Evolutionary conservation across 2,329 filamentous ascomycete genomes (phyloP), one percentile per base, ranked within the genome.

Genomic region (Sporothrix curviconia): DNA sequence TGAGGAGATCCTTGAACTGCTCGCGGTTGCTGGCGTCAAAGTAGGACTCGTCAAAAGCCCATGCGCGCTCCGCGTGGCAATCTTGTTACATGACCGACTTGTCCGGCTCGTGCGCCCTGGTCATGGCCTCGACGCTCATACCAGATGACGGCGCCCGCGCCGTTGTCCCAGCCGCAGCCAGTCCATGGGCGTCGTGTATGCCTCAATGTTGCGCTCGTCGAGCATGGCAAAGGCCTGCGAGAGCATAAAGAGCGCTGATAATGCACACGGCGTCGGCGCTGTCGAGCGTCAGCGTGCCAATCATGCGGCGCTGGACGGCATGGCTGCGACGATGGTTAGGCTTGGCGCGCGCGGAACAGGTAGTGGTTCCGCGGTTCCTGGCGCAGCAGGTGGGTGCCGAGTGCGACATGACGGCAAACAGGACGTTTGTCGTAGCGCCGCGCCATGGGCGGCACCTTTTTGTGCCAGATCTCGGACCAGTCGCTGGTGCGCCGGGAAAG

Each of bases 191-290:
- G 65, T 63, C 32, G 39, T 43, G 54, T 67, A 67, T 3, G 62
- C 61, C n/a, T 63, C 58, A 2, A 67, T 57, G 14, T 46, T 15
- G 9, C 66, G 63, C 51, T 67, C 66, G 28, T 60, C 53, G 12
- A 68, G 61, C 62, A 65, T 64, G 12, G 65, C 63, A 52, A 67
- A 68, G 1, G 65, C 57, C 54, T 62, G 62, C 43, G 66, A 57
- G 17, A 66, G 61, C 39, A 67, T 64, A 17, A 66, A 50, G 8
- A 68, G 56, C 11, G 65, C 59, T n/a, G 7, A 63, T 57, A 14
- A 67, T 49, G 24, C 63, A 68, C 1, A 66, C 65, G 12, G 62
- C 60, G 34, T 68, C 65, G 30, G 66, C 66, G 14, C 56, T 66
- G 24, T 63, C 61, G 30, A 63, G 53, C 7, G 58, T 64, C 40